These are phyloP conservation scores for Pezicula radicicola DNA, from an alignment of 2,329 filamentous ascomycete species.

Conservation along the genomic window DNA sequence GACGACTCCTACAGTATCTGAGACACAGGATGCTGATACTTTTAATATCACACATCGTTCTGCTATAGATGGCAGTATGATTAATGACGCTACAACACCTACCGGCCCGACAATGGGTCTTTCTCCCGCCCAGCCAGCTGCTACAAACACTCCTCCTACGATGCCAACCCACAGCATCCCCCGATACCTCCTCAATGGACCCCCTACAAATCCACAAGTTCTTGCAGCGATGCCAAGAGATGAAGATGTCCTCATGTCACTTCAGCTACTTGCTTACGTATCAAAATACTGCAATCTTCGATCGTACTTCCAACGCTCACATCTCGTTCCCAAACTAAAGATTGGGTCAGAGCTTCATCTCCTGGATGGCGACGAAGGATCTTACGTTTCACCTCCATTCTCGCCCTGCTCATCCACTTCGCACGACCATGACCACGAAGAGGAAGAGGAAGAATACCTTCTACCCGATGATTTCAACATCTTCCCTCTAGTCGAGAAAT, in stretches of 20 bases:
- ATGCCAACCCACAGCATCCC: constrained; percentile 71
- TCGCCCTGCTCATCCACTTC: constrained; percentile 32
- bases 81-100: constrained; percentile 66
- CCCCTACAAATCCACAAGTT: constrained; percentile 66
- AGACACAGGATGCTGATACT: constrained; percentile 79
- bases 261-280: constrained; percentile 94
- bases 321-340: constrained; percentile 87
- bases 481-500: constrained; percentile 96
- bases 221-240: constrained; percentile 92
- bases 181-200: constrained; percentile 72
- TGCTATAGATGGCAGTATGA: constrained; percentile 79
- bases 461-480: constrained; percentile 96
- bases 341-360: constrained; percentile 82
- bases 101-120: constrained; percentile 67
- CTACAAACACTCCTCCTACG: constrained; percentile 72
- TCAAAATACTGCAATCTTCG: constrained; percentile 98
- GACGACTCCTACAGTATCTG: constrained; percentile 74
- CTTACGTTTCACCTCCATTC: constrained; percentile 27
- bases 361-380: constrained; percentile 66
- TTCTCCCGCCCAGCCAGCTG: constrained; percentile 59
- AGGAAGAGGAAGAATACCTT: constrained; percentile 82
- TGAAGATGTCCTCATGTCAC: constrained; percentile 96
- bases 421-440: constrained; percentile 37
- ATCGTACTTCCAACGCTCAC: constrained; percentile 92
- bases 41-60: constrained; percentile 92